phyloP scores from a whole-genome alignment of 2,329 filamentous ascomycete species.

The Cryphonectria radicalis region DNA sequence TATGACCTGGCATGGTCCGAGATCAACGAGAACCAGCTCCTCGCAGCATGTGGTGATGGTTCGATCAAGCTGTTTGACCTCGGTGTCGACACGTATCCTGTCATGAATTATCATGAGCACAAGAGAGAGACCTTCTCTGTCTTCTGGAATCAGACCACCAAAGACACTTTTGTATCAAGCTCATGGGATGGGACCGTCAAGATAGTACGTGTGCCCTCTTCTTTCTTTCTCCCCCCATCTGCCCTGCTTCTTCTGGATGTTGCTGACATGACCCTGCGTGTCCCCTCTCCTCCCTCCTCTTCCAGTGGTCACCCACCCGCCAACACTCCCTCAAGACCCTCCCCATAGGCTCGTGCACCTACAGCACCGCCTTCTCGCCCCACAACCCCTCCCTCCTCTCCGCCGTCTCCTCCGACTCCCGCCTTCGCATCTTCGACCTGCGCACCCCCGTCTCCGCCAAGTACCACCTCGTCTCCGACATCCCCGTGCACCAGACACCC shows the following conservation, averaged over 20 bases:
- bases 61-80: conserved; percentile 94
- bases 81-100: conserved; percentile 77
- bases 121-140: conserved; percentile 91
- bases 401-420: conserved; percentile 85
- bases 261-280: neutral
- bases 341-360: conserved; percentile 91
- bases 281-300: neutral
- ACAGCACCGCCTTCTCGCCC: conserved; percentile 88
- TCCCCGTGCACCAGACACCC: conserved; percentile 78
- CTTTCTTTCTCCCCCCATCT: conserved; percentile 3
- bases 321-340: conserved; percentile 79
- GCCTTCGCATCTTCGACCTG: conserved; percentile 89
- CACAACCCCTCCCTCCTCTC: conserved; percentile 85
- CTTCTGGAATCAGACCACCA: conserved; percentile 88
- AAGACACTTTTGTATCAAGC: conserved; percentile 86
- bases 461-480: conserved; percentile 82
- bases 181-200: conserved; percentile 98
- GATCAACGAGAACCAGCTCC: conserved; percentile 91
- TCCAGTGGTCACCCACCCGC: conserved; percentile 80
- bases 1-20: conserved; percentile 97
- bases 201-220: conserved; percentile 57
- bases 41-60: conserved; percentile 89
- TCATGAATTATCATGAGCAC: conserved; percentile 93
- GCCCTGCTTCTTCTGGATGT: neutral
- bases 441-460: conserved; percentile 82